These are phyloP conservation scores for Trichoderma sp. DNA, from an alignment of 2,329 filamentous ascomycete genomes.

Conservation along the genomic window DNA sequence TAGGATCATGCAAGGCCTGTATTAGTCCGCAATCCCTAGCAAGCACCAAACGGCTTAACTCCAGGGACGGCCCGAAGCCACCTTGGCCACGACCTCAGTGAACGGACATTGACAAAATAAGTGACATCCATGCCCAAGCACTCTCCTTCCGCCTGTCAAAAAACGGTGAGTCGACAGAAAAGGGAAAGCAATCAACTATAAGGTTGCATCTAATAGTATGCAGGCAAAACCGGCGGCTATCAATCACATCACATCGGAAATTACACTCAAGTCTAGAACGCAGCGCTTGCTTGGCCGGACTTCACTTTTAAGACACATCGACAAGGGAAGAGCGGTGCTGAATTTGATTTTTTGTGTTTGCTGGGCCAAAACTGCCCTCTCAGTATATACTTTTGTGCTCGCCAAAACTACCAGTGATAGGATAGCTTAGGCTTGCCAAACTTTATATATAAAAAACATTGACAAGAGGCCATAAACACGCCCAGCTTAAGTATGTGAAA, in stretches of 20 bases:
- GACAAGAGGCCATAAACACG: constrained; percentile 41
- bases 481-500: constrained; percentile 27
- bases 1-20: neutral
- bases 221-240: neutral
- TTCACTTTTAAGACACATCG: neutral
- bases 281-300: neutral
- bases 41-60: neutral
- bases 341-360: constrained; percentile 21
- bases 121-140: neutral
- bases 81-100: neutral
- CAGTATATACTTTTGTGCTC: constrained; percentile 33
- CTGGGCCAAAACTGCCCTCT: constrained; percentile 43
- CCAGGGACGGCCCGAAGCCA: constrained; percentile 8
- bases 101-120: neutral
- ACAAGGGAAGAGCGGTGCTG: too few relatives aligned
- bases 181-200: neutral
- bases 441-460: constrained; percentile 25
- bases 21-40: neutral
- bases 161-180: neutral
- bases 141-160: neutral
- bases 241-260: neutral
- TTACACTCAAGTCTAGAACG: neutral
- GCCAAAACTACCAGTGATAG: constrained; percentile 26
- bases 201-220: neutral
- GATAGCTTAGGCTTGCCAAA: constrained; percentile 26